These are phyloP conservation scores for Claviceps sp. DNA, from an alignment of 2,329 filamentous ascomycete genomes.

Conservation along the genomic window DNA sequence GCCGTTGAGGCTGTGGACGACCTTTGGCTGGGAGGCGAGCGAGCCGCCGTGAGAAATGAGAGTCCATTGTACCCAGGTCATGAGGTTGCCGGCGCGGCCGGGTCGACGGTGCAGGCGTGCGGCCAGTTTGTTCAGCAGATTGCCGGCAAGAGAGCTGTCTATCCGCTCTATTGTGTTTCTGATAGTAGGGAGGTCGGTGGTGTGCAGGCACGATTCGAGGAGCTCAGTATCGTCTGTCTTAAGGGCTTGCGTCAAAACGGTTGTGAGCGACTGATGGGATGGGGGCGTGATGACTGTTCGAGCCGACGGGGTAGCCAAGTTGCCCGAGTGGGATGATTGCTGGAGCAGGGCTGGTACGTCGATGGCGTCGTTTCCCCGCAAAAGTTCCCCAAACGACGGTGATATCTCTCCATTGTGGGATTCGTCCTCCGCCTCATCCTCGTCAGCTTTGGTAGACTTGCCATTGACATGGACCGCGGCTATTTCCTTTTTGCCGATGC, in stretches of 20 bases:
- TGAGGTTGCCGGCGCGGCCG: conserved; percentile 76
- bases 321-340: conserved; percentile 19
- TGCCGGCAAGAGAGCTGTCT: conserved; percentile 69
- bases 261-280: conserved; percentile 70
- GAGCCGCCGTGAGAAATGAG: conserved; percentile 86
- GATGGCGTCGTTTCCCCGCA: conserved; percentile 60
- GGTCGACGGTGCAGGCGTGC: conserved; percentile 77
- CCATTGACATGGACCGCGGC: conserved; percentile 13
- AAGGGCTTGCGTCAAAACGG: conserved; percentile 85
- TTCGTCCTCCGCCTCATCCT: conserved; percentile 18
- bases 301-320: conserved; percentile 25
- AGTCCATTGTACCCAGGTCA: conserved; percentile 94
- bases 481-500: conserved; percentile 3
- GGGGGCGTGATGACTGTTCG: conserved; percentile 43
- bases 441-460: conserved; percentile 10
- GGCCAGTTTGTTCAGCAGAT: conserved; percentile 70
- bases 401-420: conserved; percentile 36
- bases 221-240: conserved; percentile 82
- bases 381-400: conserved; percentile 77
- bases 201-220: conserved; percentile 83
- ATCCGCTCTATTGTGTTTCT: conserved; percentile 82
- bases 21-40: conserved; percentile 71
- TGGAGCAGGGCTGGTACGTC: conserved; percentile 56
- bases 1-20: conserved; percentile 63
- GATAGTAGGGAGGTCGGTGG: conserved; percentile 62